These are phyloP conservation scores for Pestalotiopsis sp. DNA, from an alignment of 2,329 filamentous ascomycete species.

Conservation along the genomic window DNA sequence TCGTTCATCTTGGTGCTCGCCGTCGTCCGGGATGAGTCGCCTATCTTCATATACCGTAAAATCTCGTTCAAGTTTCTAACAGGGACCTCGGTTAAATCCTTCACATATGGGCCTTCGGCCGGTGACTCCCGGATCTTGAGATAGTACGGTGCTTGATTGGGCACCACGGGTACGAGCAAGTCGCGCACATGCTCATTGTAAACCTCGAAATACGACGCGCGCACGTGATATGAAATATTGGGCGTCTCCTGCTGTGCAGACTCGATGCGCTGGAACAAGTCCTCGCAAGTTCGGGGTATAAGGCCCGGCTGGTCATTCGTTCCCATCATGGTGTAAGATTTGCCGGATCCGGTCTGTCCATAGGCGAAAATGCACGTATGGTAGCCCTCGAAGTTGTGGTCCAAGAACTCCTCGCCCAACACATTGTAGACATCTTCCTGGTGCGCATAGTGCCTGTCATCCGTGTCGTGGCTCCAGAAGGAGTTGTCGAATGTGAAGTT, in stretches of 20 bases:
- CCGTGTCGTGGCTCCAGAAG: constrained; percentile 89
- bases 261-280: constrained; percentile 92
- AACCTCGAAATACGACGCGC: constrained; percentile 98
- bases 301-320: constrained; percentile 81
- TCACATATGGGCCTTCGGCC: constrained; percentile 93
- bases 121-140: constrained; percentile 97
- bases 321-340: constrained; percentile 99
- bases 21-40: constrained; percentile 83
- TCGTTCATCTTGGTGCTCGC: constrained; percentile 99
- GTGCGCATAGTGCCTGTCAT: constrained; percentile 82
- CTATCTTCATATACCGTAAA: constrained; percentile 85
- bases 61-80: constrained; percentile 88
- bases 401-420: constrained; percentile 92
- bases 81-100: constrained; percentile 91
- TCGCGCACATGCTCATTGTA: constrained; percentile 99
- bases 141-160: constrained; percentile 80
- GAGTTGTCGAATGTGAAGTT: constrained; percentile 96
- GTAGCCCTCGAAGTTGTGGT: constrained; percentile 99
- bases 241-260: constrained; percentile 74
- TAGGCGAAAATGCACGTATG: constrained; percentile 99
- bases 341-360: constrained; percentile 95
- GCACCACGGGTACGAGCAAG: constrained; percentile 73
- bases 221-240: constrained; percentile 94
- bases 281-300: constrained; percentile 93
- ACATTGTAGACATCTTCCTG: constrained; percentile 95